Conservation (phyloP, 768 basidiomycete genomes). For the Xerocomellus amylosporus region DNA sequence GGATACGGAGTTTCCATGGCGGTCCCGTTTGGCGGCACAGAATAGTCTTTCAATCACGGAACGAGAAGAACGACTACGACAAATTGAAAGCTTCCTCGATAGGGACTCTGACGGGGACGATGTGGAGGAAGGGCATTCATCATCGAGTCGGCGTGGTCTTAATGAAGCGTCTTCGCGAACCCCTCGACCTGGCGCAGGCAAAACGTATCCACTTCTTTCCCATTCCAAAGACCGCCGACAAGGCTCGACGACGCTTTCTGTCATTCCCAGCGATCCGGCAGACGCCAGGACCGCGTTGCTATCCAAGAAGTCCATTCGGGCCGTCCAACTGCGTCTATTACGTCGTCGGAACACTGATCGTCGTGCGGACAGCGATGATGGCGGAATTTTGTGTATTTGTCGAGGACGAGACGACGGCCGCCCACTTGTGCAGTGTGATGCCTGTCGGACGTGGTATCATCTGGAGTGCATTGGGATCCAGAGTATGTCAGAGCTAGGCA, state of each 20-base stretch:
- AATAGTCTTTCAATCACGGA: conserved; percentile 50
- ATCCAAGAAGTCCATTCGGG: conserved; percentile 67
- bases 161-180: conserved; percentile 20
- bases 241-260: conserved; percentile 20
- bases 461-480: conserved; percentile 74
- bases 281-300: conserved; percentile 73
- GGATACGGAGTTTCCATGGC: conserved; percentile 78
- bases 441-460: conserved; percentile 81
- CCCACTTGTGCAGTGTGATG: conserved; percentile 80
- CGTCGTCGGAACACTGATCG: conserved; percentile 39
- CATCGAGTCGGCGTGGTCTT: conserved; percentile 7
- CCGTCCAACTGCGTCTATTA: conserved; percentile 49
- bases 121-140: conserved; percentile 25
- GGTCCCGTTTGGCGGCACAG: conserved; percentile 54
- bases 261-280: conserved; percentile 65
- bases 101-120: conserved; percentile 63
- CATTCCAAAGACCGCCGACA: conserved; percentile 34
- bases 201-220: conserved; percentile 54
- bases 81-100: conserved; percentile 71
- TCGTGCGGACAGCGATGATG: conserved; percentile 41
- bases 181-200: conserved; percentile 45
- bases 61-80: conserved; percentile 56
- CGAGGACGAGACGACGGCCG: conserved; percentile 64
- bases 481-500: conserved; percentile 61
- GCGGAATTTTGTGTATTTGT: conserved; percentile 63